Evolutionary conservation across 176 grass and related monocot species (phyloP), one percentile per base, ranked within the genome.

Genomic region (Triticum turgidum): DNA sequence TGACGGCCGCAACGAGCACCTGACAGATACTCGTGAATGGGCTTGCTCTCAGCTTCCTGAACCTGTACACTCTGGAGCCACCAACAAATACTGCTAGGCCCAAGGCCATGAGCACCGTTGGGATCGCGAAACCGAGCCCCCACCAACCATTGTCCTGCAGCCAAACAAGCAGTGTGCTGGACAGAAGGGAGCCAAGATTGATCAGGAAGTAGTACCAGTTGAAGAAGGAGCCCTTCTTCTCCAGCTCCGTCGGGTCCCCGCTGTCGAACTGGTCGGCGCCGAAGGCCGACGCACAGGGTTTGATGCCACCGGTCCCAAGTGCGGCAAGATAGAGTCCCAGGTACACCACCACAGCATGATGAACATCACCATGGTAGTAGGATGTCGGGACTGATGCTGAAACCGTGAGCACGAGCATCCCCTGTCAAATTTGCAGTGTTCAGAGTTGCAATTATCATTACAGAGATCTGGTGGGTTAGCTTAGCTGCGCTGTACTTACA

Each of bases 221-320:
- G 32, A 32, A 32, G 32, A 32, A 32, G 73, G 91, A 87, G 0
- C 82, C 82, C 65, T 90, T 85, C 30, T 80, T 80, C 65, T 17
- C 42, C 24, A 61, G 67, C 81, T 93, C 85, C 6, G n/a, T 69
- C 0, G 75, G 91, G 22, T 87, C 84, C 1, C 66, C 88, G 20
- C 49, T 11, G 22, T 87, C 86, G 3, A 87, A 93, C 11, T 93
- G 91, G 39, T 90, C 81, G 1, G 88, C 91, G 2, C 91, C 91
- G 3, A 93, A 85, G 67, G 91, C 47, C 1, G 83, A 10, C 0
- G 69, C 21, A 12, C 88, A 89, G 18, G 91, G 82, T 73, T 90
- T 89, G 9, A 87, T 58, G 4, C 85, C 88, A 41, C 88, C 91
- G 14, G 11, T 82, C 5, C 54, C 88, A 5, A 93, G 24, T 12